Evolutionary conservation across 164 flowering plant species (phyloP).

Genomic region (Aristolochia californica): DNA sequence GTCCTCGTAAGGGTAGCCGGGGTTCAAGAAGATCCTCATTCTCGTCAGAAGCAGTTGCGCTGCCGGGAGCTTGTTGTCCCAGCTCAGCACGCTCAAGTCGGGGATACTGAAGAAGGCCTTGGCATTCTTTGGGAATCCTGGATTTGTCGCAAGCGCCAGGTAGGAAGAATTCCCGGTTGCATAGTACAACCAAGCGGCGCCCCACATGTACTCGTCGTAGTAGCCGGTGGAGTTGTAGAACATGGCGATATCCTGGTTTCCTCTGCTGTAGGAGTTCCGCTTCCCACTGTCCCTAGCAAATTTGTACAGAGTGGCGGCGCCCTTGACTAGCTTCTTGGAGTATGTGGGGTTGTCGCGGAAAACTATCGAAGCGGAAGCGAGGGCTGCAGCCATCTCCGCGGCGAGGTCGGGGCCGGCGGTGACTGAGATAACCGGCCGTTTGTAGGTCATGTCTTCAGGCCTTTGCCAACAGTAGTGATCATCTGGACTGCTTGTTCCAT

Average conservation of each 20-base stretch:
- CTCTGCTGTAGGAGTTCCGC: constrained; percentile 26
- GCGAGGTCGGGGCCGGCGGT: constrained; percentile 53
- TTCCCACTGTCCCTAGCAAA: constrained; percentile 41
- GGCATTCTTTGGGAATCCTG: constrained; percentile 33
- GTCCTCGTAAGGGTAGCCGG: constrained; percentile 59
- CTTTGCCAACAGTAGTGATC: constrained; percentile 69
- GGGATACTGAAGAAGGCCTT: constrained; percentile 24
- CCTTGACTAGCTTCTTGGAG: constrained; percentile 49
- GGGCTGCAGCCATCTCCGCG: constrained; percentile 79
- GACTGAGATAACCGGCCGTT: constrained; percentile 19
- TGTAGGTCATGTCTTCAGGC: constrained; percentile 77
- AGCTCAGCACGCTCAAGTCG: constrained; percentile 34
- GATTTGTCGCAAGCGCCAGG: constrained; percentile 45
- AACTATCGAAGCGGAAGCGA: constrained; percentile 83
- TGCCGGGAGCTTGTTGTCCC: constrained; percentile 58
- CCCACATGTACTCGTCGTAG: constrained; percentile 88
- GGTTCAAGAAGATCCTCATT: constrained; percentile 35
- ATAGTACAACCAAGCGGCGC: constrained; percentile 66
- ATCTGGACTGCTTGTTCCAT: constrained; percentile 33
- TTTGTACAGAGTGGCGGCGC: constrained; percentile 41
- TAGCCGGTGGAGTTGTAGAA: constrained; percentile 62
- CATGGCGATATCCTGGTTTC: constrained; percentile 25
- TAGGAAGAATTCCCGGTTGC: constrained; percentile 65
- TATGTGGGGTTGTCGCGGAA: constrained; percentile 48
- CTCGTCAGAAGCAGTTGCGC: constrained; percentile 36